Conservation (phyloP, 1,284 basidiomycete species). For the Malassezia sympodialis region DNA sequence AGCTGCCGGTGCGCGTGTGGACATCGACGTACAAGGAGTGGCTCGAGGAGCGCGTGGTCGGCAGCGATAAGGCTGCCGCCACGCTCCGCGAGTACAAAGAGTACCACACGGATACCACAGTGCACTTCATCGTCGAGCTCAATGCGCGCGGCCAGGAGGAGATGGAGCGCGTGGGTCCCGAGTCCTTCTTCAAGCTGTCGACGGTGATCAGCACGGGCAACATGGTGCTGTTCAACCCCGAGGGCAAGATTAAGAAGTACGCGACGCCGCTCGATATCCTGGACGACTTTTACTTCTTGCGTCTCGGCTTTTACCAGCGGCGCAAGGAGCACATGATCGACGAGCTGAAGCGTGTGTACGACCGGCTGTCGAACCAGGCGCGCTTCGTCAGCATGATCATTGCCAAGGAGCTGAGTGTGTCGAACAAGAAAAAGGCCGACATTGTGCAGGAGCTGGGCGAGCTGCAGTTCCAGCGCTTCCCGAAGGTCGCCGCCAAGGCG, state of each 20-base stretch:
- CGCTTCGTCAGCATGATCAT: conserved; percentile 96
- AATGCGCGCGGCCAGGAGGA: conserved; percentile 69
- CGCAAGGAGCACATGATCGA: conserved; percentile 72
- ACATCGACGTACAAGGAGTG: conserved; percentile 84
- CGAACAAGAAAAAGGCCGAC: conserved; percentile 80
- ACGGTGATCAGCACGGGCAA: conserved; percentile 76
- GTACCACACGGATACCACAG: conserved; percentile 70
- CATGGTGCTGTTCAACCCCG: conserved; percentile 97
- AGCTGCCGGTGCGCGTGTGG: conserved; percentile 91
- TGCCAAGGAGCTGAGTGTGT: conserved; percentile 71
- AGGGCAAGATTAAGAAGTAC: conserved; percentile 94
- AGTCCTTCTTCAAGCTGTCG: conserved; percentile 84
- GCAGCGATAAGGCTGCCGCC: conserved; percentile 57
- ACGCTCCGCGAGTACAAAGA: conserved; percentile 52
- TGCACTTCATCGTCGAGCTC: conserved; percentile 83
- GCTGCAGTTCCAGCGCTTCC: conserved; percentile 75
- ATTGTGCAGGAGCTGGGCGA: conserved; percentile 75
- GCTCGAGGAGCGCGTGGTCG: conserved; percentile 60
- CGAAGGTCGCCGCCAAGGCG: conserved; percentile 61
- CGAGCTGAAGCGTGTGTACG: conserved; percentile 71
- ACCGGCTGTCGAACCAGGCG: conserved; percentile 84
- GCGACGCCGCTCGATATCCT: conserved; percentile 79
- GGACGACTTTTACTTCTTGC: conserved; percentile 81
- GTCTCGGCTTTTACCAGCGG: conserved; percentile 74
- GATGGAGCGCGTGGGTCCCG: conserved; percentile 75